Percentiles rank a stretch among this genome's conserved stretches.
phyloP scores from a whole-genome alignment of 345 rosid genomes.

The Lepidium africanum region DNA sequence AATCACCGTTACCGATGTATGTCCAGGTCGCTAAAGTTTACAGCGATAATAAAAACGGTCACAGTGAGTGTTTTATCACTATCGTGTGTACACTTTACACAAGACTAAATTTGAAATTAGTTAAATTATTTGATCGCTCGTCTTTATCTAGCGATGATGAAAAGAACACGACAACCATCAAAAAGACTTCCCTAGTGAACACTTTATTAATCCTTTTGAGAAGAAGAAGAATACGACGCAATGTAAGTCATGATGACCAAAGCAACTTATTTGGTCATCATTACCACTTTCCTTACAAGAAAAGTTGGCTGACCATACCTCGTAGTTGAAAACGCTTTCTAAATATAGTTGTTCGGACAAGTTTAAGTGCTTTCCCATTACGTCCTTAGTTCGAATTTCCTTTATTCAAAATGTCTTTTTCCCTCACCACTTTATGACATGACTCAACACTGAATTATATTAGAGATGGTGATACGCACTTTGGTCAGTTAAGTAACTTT shows the following conservation, averaged over 20 bases:
- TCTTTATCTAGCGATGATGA: too few relatives aligned
- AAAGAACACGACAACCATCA: too few relatives aligned
- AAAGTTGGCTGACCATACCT: too few relatives aligned
- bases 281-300: too few relatives aligned
- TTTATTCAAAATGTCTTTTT: neutral
- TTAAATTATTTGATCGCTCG: too few relatives aligned
- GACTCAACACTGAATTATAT: neutral
- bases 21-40: too few relatives aligned
- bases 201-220: neutral
- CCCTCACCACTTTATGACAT: neutral
- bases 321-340: neutral
- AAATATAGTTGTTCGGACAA: neutral
- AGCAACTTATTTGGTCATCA: neutral
- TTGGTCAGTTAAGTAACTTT: neutral
- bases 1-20: too few relatives aligned
- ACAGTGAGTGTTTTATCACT: too few relatives aligned
- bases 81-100: too few relatives aligned
- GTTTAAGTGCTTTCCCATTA: neutral
- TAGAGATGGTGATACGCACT: neutral
- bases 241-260: neutral
- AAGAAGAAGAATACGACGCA: neutral
- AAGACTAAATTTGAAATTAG: too few relatives aligned
- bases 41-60: too few relatives aligned
- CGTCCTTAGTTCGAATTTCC: neutral
- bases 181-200: too few relatives aligned